Evolutionary conservation across 1,284 basidiomycete genomes (phyloP), one percentile per base, ranked within the genome.

Genomic region (Singerocomus rubriflavus): DNA sequence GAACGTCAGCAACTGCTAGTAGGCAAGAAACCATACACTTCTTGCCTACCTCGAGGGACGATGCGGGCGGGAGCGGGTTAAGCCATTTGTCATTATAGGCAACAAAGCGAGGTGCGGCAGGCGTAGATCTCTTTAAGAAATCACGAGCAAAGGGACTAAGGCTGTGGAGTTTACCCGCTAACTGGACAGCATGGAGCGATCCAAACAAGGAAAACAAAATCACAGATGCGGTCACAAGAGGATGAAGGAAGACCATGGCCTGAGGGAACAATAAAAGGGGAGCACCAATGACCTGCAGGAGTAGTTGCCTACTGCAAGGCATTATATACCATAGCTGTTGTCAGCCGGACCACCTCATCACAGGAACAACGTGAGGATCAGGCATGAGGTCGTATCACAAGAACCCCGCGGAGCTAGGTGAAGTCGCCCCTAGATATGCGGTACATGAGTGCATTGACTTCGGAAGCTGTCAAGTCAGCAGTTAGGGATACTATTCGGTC

Each of bases 61-160:
- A 67, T 3, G 69, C 53, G 67, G 74, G 29, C 69, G 77, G 26
- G 61, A 75, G 47, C 67, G 50, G 68, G 62, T n/a, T 56, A n/a
- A 73, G 62, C 56, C 61, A 75, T 42, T 60, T 50, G 57, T 79
- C 75, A 39, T 69, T 70, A 60, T 79, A 79, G 9, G 71, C 65
- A 16, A 76, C 71, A 44, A 71, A 79, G 52, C 68, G 67, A 27
- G 77, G 76, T 0, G 70, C 46, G 7, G 54, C 45, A 3, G 65
- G 65, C 0, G 51, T 60, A 8, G 62, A 70, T 16, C 71, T 71
- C 51, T 68, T 68, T 45, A 76, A 52, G 43, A 77, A 61, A 39
- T 71, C 69, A 50, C 70, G 69, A 11, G 75, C 70, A 27, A 27
- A 8, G 1, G 54, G 46, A 46, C 48, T 63, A 43, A 66, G 54